Evolutionary conservation across 225 moss, liverwort and hornwort species (phyloP), one percentile per base, ranked within the genome.

Genomic region (Straminergon stramineum): DNA sequence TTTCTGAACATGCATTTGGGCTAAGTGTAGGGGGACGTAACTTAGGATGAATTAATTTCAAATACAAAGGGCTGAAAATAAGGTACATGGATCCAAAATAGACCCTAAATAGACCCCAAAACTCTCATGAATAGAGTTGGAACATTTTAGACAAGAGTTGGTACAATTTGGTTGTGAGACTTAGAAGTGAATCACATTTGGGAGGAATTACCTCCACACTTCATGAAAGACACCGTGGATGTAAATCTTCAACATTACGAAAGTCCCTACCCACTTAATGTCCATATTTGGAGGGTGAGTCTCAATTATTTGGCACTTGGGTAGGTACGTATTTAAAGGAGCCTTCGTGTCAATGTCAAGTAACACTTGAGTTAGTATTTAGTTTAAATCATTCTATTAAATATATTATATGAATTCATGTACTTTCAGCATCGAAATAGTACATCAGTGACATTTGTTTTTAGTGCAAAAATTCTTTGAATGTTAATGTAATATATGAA

Each of bases 201-300:
- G 5, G 16, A 73, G 2, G 27, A 43, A 5, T 41, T 26, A 39
- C 2, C 15, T 0, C 3, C 0, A 16, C 2, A 26, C 9, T 43
- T 43, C 3, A 27, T 27, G 12, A 15, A 73, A 43, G 27, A 43
- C 2, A 2, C 6, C 7, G 9, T 1, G 9, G 1, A 43, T 23
- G 5, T 28, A 73, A 43, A 27, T 43, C 28, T 1, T 8, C 21
- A 3, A 28, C 9, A 43, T 73, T 73, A 9, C 2, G 3, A 73
- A 43, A 43, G 3, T 16, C 9, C 28, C 22, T 24, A 70, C 2
- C 23, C 3, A 24, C 24, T 39, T 24, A 14, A 2, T 41, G 41
- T 17, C 1, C 0, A 11, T 74, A 10, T 0, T 16, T 45, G 16
- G 5, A 6, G 5, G 5, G 2, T 28, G 4, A 30, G 10, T 30